phyloP scores from a whole-genome alignment of 257 asterid species.

The Primulina huaijiensis region DNA sequence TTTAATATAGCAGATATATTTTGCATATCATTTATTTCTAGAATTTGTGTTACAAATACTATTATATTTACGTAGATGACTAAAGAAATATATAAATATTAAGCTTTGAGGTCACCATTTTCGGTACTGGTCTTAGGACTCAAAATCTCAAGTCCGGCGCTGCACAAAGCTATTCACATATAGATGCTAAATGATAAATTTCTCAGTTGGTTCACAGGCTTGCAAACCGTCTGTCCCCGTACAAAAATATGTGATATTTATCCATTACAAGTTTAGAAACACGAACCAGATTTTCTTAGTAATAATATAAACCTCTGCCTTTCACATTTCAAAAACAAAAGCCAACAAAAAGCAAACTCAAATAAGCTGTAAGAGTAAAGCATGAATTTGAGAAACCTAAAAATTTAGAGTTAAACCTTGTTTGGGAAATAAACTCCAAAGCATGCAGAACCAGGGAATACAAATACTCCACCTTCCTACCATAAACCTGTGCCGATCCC shows the following conservation, averaged over 20 bases:
- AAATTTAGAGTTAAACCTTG: conserved; percentile 51
- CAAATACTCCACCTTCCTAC: conserved; percentile 93
- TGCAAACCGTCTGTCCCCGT: neutral
- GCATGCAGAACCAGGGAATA: conserved; percentile 85
- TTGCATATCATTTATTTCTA: too few species aligned
- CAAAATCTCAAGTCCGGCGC: too few species aligned
- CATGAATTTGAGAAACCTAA: neutral
- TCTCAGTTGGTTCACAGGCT: conserved; percentile 4
- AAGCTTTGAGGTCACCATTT: too few species aligned
- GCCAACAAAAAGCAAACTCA: conserved; percentile 1
- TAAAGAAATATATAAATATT: too few species aligned
- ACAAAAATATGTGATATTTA: neutral
- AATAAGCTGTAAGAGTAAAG: neutral
- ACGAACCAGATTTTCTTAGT: neutral
- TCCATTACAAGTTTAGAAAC: neutral
- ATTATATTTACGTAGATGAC: too few species aligned
- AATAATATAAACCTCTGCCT: neutral
- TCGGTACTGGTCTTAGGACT: too few species aligned
- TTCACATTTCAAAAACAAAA: neutral
- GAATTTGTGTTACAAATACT: too few species aligned
- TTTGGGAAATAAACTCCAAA: conserved; percentile 80
- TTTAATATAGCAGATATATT: too few species aligned
- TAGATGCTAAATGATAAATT: conserved; percentile 9
- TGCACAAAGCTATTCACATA: neutral
- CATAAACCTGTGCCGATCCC: conserved; percentile 95